phyloP scores from a whole-genome alignment of 164 flowering plant species.

The Magnolia officinalis region DNA sequence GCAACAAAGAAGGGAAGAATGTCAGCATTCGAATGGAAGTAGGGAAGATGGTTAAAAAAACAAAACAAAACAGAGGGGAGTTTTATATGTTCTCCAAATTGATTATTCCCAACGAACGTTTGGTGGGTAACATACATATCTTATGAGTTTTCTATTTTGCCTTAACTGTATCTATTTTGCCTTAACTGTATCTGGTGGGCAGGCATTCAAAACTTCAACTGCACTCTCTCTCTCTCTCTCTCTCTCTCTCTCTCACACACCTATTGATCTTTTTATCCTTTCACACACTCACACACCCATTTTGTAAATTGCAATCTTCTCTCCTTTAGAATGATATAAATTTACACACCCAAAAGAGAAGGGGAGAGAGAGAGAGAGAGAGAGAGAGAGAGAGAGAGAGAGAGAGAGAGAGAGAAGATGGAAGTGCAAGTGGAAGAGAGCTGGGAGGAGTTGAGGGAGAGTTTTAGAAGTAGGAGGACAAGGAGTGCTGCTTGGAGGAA shows the following conservation, averaged over 20 bases:
- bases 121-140: too few relatives aligned
- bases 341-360: too few relatives aligned
- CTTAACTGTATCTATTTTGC: neutral
- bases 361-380: neutral
- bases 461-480: slow-evolving; percentile 55
- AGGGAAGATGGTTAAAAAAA: too few relatives aligned
- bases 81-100: too few relatives aligned
- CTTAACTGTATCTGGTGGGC: neutral
- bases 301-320: neutral
- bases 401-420: neutral
- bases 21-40: too few relatives aligned
- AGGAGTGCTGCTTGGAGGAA: slow-evolving; percentile 59
- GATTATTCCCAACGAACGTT: too few relatives aligned
- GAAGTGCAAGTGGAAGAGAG: neutral
- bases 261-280: neutral
- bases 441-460: slow-evolving; percentile 43
- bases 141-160: neutral
- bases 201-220: neutral
- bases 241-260: too few relatives aligned
- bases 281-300: neutral
- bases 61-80: too few relatives aligned
- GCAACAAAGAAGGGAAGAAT: too few relatives aligned
- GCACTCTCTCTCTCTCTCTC: neutral
- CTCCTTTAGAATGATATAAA: too few relatives aligned
- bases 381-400: neutral